Conservation (phyloP, 805 yeast species). For the Zygoascus ofunaensis region DNA sequence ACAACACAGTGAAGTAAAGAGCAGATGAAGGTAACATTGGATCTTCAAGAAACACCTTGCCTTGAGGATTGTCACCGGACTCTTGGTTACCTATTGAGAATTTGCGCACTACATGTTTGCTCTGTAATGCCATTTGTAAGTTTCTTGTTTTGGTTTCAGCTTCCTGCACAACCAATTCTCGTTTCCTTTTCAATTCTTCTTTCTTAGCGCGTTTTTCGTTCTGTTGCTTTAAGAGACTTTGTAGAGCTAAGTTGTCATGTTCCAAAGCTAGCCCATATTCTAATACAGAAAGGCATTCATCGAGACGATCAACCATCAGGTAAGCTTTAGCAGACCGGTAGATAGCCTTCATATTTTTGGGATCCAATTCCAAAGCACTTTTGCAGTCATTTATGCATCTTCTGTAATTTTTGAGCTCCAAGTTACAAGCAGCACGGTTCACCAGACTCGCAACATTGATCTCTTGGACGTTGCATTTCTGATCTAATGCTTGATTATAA, state of each 20-base stretch:
- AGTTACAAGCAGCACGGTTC: conserved; percentile 87
- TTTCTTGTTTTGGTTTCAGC: conserved; percentile 28
- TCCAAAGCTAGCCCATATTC: conserved; percentile 59
- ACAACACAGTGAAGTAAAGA: conserved; percentile 69
- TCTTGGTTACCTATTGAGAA: conserved; percentile 35
- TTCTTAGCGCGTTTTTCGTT: conserved; percentile 23
- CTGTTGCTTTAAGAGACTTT: conserved; percentile 36
- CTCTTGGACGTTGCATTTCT: conserved; percentile 46
- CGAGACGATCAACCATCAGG: conserved; percentile 51
- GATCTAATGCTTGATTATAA: conserved; percentile 72
- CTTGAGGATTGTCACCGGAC: conserved; percentile 42
- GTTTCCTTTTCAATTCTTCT: conserved; percentile 27
- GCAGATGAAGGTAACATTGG: conserved; percentile 47
- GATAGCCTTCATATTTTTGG: conserved; percentile 71
- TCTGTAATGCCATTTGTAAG: conserved; percentile 50
- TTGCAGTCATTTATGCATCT: conserved; percentile 80
- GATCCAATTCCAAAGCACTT: conserved; percentile 54
- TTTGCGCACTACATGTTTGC: conserved; percentile 44
- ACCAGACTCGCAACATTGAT: conserved; percentile 56
- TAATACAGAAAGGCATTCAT: conserved; percentile 62
- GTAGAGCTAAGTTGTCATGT: conserved; percentile 47
- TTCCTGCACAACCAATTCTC: conserved; percentile 26
- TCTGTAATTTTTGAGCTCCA: conserved; percentile 78
- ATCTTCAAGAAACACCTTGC: conserved; percentile 21
- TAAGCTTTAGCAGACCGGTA: conserved; percentile 81